These are phyloP conservation scores for Neurospora pannonica DNA, from an alignment of 495 filamentous ascomycete species.

Conservation along the genomic window DNA sequence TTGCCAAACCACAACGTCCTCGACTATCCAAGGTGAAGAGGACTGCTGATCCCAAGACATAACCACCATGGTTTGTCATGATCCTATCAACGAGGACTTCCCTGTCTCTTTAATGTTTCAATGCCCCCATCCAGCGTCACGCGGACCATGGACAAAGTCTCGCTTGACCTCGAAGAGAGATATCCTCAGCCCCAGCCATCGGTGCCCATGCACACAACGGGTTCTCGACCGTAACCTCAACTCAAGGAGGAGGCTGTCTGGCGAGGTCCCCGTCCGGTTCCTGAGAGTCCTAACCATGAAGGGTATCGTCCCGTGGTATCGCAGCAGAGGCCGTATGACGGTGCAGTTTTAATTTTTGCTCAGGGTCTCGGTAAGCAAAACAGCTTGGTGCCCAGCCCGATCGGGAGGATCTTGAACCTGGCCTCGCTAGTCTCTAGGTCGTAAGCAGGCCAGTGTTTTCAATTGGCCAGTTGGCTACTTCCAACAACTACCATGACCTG, in stretches of 20 bases:
- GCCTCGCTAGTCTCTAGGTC: background rate
- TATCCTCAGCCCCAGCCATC: background rate
- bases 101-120: background rate
- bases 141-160: background rate
- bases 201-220: background rate
- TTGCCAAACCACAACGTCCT: background rate
- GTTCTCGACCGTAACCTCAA: background rate
- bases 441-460: background rate
- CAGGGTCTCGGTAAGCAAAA: background rate
- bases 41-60: background rate
- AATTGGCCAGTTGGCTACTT: background rate
- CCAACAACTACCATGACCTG: background rate
- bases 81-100: background rate
- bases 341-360: background rate
- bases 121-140: background rate
- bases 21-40: background rate
- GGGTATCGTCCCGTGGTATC: background rate
- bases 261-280: background rate
- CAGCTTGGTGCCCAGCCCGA: background rate
- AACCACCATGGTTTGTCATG: background rate
- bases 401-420: background rate
- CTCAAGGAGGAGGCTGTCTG: background rate
- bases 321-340: background rate
- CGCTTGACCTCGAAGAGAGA: background rate
- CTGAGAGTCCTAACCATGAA: background rate